Conservation (phyloP, 495 filamentous ascomycete species). For the Penicillium maclennaniae region DNA sequence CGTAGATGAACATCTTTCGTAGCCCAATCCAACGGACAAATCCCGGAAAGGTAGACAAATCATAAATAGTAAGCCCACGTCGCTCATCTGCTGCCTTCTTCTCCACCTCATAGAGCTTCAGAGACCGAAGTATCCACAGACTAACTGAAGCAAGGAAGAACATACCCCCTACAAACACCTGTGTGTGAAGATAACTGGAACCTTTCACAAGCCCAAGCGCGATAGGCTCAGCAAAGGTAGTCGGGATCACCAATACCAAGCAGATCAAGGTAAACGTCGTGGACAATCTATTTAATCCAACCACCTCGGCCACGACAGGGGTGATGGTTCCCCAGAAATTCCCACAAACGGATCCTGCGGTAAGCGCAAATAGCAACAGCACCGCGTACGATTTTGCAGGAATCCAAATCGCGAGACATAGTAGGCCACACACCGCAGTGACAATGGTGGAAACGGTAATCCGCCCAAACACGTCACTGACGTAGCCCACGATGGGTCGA, state of each 20-base stretch:
- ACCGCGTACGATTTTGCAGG: constrained; percentile 57
- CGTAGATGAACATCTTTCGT: constrained; percentile 10
- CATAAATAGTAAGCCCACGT: not conserved
- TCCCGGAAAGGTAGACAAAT: constrained; percentile 1
- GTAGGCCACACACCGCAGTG: constrained; percentile 57
- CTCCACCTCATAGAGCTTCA: constrained; percentile 19
- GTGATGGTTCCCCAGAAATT: constrained; percentile 66
- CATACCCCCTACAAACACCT: not conserved
- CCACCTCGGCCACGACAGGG: constrained; percentile 66
- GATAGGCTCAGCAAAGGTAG: constrained; percentile 66
- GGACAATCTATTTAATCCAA: constrained; percentile 60
- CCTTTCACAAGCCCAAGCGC: constrained; percentile 35
- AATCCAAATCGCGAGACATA: constrained; percentile 67
- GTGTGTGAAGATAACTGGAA: not conserved
- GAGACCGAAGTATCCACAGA: constrained; percentile 46
- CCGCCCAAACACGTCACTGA: constrained; percentile 61
- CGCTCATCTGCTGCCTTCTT: constrained; percentile 11
- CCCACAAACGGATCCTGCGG: constrained; percentile 62
- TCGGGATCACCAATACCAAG: constrained; percentile 60
- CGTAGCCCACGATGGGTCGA: constrained; percentile 63
- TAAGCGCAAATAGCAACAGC: constrained; percentile 61
- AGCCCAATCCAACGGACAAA: constrained; percentile 7
- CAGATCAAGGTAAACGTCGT: constrained; percentile 60
- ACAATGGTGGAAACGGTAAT: constrained; percentile 62
- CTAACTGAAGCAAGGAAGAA: constrained; percentile 53